Conservation (phyloP, 495 filamentous ascomycete genomes). For the Penicillium fimorum region DNA sequence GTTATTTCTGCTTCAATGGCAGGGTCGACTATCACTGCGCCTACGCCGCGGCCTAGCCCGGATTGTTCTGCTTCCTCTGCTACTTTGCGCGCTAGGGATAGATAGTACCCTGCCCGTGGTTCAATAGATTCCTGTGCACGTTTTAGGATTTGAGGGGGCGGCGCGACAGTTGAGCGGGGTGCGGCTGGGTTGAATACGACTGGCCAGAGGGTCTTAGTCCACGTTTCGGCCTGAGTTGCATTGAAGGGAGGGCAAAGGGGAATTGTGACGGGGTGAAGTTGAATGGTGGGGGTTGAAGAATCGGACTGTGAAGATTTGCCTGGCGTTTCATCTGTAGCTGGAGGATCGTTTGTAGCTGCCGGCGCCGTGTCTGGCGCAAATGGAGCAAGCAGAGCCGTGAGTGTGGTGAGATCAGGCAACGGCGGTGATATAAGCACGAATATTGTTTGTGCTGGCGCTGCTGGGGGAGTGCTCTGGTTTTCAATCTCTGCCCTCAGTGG, state of each 20-base stretch:
- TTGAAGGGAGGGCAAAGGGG: conserved; percentile 76
- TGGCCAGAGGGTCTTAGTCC: conserved; percentile 82
- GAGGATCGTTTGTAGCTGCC: conserved; percentile 4
- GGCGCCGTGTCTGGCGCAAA: conserved; percentile 26
- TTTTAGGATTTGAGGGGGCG: conserved; percentile 57
- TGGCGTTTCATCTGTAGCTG: conserved; percentile 21
- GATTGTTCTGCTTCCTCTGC: conserved; percentile 54
- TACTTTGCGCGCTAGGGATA: conserved; percentile 64
- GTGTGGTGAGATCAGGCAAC: conserved; percentile 26
- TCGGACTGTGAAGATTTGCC: conserved; percentile 4
- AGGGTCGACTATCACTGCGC: conserved; percentile 78
- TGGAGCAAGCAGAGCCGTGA: conserved; percentile 36
- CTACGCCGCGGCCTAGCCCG: conserved; percentile 66
- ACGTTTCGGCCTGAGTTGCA: conserved; percentile 67
- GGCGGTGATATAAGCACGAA: conserved; percentile 43
- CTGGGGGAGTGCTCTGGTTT: conserved; percentile 13
- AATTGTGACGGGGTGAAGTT: conserved; percentile 55
- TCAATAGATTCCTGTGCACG: conserved; percentile 57
- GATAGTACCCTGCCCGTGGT: conserved; percentile 53
- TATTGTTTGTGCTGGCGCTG: conserved; percentile 26
- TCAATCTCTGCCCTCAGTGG: conserved; percentile 36
- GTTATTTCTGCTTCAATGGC: conserved; percentile 35
- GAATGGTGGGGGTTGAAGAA: conserved; percentile 28
- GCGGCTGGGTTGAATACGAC: conserved; percentile 80
- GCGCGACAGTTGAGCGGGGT: conserved; percentile 40